These are phyloP conservation scores for Cyberlindnera saturnus DNA, from an alignment of 805 yeast genomes.

Conservation along the genomic window DNA sequence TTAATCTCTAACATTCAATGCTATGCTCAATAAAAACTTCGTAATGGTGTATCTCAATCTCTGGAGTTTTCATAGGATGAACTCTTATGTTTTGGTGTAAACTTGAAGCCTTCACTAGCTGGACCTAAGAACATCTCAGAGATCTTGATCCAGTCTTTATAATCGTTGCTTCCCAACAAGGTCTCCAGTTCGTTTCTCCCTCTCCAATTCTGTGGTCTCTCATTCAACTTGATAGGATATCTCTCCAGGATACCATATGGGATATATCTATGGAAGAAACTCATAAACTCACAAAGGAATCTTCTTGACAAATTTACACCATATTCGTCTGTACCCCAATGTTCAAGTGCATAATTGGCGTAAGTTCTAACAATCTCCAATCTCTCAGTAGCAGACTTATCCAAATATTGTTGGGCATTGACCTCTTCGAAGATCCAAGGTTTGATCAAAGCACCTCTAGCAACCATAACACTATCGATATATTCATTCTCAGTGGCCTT, in stretches of 20 bases:
- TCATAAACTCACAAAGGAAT: conserved; percentile 87
- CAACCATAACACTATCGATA: conserved; percentile 93
- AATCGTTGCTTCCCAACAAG: conserved; percentile 75
- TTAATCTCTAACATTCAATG: not conserved
- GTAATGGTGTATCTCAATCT: not conserved
- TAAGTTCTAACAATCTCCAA: conserved; percentile 66
- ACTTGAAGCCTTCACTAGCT: conserved; percentile 65
- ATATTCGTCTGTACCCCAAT: conserved; percentile 97
- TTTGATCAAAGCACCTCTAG: conserved; percentile 94
- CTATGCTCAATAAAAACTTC: not conserved
- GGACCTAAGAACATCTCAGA: conserved; percentile 94
- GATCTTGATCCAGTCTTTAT: conserved; percentile 86
- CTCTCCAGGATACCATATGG: conserved; percentile 91
- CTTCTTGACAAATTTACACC: conserved; percentile 87
- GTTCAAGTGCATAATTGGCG: conserved; percentile 79
- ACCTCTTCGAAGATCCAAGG: conserved; percentile 99
- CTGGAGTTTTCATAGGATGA: conserved; percentile 50
- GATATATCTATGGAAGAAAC: conserved; percentile 89
- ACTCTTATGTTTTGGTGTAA: conserved; percentile 93
- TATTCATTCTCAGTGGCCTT: conserved; percentile 56
- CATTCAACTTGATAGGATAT: conserved; percentile 83
- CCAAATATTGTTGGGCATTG: conserved; percentile 82
- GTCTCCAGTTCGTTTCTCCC: conserved; percentile 95
- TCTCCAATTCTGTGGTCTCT: conserved; percentile 89
- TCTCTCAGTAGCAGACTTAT: conserved; percentile 86